Evolutionary conservation across 1,139 yeast species (phyloP), one percentile per base, ranked within the genome.

Genomic region (Pichia sp.): DNA sequence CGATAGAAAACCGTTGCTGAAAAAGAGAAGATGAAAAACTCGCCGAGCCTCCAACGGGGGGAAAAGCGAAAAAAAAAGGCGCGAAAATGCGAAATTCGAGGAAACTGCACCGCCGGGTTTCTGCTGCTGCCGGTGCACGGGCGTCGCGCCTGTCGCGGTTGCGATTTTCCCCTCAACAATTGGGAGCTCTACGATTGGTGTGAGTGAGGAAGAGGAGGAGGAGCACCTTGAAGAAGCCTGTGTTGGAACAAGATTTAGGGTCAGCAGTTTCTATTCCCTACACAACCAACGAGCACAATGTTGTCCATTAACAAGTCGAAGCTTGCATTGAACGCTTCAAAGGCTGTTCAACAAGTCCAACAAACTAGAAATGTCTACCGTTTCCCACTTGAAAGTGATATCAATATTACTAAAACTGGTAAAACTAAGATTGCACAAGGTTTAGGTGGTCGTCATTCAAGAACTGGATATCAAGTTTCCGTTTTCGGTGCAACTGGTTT

Each of bases 381-480:
- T 36, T 57, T 58, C 45, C 64, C 64, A 52, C 56, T 74, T 37
- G 67, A 64, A 44, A 66, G 74, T 42, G 95, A 85, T 60, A 67
- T 85, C 55, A 80, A 82, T 63, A 78, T 85, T 61, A 81, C 93
- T 47, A 71, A 78, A 52, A 69, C 72, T 43, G 95, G 95, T 30
- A 84, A 85, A 58, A 80, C 86, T 34, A 71, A 78, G 53, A 61
- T 82, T 40, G 63, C 84, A 19, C 70, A 71, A 31, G 95, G 95
- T 46, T 66, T 77, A 38, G 94, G 94, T 35, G 95, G 95, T 32
- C 73, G 86, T 49, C 82, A 94, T 9, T 84, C 95, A 30, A 74
- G 94, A 67, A 80, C 91, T n/a, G 95, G 95, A 2, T 84, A 79
- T 65, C 84, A 91, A 6, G 95, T 91, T 23, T 84, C 95, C 6